These are phyloP conservation scores for Rubus parviflorus DNA, from an alignment of 306 rosid genomes.

Conservation along the genomic window DNA sequence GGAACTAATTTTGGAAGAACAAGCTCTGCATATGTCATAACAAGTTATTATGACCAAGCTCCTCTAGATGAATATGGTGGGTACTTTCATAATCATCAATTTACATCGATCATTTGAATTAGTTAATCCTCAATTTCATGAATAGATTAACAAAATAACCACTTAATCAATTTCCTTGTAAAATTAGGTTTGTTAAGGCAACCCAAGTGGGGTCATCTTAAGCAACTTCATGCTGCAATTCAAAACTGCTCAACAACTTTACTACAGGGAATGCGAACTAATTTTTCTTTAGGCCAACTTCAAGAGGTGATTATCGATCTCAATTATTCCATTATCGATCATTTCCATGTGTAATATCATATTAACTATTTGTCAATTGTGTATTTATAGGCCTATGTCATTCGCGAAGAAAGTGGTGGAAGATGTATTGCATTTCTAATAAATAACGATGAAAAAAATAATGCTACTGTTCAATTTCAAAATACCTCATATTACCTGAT, in stretches of 20 bases:
- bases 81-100: not conserved
- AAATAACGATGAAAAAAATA: constrained; percentile 38
- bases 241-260: constrained; percentile 57
- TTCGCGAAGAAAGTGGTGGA: constrained; percentile 47
- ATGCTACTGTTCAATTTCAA: constrained; percentile 46
- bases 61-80: constrained; percentile 81
- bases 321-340: not conserved
- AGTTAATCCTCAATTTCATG: not conserved
- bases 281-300: constrained; percentile 51
- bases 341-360: not conserved
- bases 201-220: constrained; percentile 76
- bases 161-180: not conserved
- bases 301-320: constrained; percentile 38
- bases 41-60: constrained; percentile 69
- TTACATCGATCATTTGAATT: not conserved
- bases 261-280: constrained; percentile 48
- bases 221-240: constrained; percentile 56
- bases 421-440: constrained; percentile 64
- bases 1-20: constrained; percentile 84
- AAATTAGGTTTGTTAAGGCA: constrained; percentile 66
- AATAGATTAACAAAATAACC: not conserved
- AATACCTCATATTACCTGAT: constrained; percentile 43
- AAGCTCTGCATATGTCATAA: constrained; percentile 46
- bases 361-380: not conserved
- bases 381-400: constrained; percentile 46